Percentiles rank a stretch among this genome's conserved stretches.
phyloP scores from a whole-genome alignment of 2,329 filamentous ascomycete genomes.

The Cordyceps cateniannulata region DNA sequence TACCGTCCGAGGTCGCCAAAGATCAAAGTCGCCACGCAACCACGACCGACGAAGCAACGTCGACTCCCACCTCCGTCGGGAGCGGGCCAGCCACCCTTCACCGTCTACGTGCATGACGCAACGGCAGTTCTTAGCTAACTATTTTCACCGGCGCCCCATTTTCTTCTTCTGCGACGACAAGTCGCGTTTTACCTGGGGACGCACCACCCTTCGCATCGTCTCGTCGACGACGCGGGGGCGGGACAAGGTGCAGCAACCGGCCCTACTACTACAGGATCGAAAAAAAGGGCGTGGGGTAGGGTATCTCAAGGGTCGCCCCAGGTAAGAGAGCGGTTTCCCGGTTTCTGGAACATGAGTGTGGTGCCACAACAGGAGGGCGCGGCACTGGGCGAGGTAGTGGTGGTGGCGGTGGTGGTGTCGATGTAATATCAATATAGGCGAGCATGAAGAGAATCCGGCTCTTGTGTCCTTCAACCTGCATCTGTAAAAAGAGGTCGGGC shows the following conservation, averaged over 20 bases:
- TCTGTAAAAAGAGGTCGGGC: background rate
- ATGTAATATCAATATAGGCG: background rate
- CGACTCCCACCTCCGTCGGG: background rate
- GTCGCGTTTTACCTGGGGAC: no score
- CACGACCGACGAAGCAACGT: background rate
- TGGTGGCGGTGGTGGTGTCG: background rate
- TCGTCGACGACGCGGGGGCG: no score
- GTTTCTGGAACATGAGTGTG: slow-evolving; percentile 1
- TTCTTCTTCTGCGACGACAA: no score
- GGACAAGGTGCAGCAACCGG: no score
- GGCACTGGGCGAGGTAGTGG: background rate
- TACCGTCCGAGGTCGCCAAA: background rate
- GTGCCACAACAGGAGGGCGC: background rate
- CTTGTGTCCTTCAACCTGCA: background rate
- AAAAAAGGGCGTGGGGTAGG: no score
- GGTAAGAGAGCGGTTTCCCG: background rate
- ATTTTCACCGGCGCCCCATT: no score
- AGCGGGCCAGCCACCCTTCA: background rate
- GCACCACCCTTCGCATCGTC: no score
- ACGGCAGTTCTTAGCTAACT: no score
- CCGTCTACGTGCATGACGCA: background rate
- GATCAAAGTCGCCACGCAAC: background rate
- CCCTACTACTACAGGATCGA: no score
- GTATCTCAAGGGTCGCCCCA: background rate
- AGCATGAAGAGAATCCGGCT: background rate